Evolutionary conservation across 1,284 basidiomycete species (phyloP), one percentile per base, ranked within the genome.

Genomic region (Rhizoctonia solani): DNA sequence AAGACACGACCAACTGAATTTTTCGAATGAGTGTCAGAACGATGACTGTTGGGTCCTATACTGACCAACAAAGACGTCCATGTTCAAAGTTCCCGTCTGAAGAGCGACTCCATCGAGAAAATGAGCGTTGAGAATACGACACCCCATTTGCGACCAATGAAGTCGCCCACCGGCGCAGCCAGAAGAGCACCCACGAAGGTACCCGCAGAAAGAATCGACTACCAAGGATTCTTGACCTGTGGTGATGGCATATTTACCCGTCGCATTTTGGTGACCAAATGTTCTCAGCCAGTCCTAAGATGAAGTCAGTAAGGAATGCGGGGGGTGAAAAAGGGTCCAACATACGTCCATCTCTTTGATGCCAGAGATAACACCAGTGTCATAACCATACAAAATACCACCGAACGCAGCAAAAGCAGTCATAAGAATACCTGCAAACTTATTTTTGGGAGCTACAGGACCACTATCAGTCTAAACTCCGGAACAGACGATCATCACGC

Each of bases 171-270:
- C 32, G 77, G 76, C 53, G 76, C 67, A 39, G 71, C 69, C 23
- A 63, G 14, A 41, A 46, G 54, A 52, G 65, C 39, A 72, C 83
- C 89, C 68, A 85, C 82, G 78, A 91, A 90, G 30, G 87, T 90
- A 67, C 89, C 89, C 14, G 84, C 87, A 4, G 85, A 87, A 50
- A 91, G 83, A 70, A 89, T 90, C 42, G 87, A 86, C 83, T 69
- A 89, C 81, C 68, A 91, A 80, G 14, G 87, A 88, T 71, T 85
- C 80, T 71, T 83, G 76, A 53, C 80, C 77, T 4, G 84, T 81
- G 29, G 82, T 73, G 69, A 87, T 79, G 25, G 72, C 74, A 70
- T 77, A 83, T 29, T 72, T 70, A 1, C 73, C 72, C 66, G 76
- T 73, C 13, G 72, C 70, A 3, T 25, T n/a, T 8, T 50, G 29